Conservation (phyloP, 352 stramenopile genomes). For the Globisporangium carolinianum region DNA sequence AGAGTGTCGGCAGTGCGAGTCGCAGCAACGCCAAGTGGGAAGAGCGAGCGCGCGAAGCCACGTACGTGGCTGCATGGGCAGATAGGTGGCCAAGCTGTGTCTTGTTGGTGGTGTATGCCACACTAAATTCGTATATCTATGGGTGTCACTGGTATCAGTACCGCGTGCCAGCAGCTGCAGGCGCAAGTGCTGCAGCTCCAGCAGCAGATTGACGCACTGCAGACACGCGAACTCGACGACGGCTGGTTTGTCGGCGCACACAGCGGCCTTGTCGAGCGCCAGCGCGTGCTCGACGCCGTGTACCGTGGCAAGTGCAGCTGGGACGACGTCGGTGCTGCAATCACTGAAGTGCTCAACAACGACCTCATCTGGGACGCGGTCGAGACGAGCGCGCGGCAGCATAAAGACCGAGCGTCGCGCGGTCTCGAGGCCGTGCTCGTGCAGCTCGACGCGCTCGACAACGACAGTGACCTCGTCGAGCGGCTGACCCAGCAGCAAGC, state of each 20-base stretch:
- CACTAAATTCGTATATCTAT: constrained; percentile 1
- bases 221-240: constrained; percentile 15
- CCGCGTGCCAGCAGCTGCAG: constrained; percentile 40
- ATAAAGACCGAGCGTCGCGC: constrained; percentile 29
- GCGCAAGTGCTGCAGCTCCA: constrained; percentile 36
- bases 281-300: constrained; percentile 51
- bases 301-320: constrained; percentile 45
- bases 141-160: constrained; percentile 2
- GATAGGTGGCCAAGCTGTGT: too few relatives aligned
- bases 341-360: constrained; percentile 59
- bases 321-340: constrained; percentile 41
- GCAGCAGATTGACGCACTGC: constrained; percentile 29
- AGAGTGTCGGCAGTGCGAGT: background rate
- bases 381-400: constrained; percentile 29
- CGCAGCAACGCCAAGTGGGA: constrained; percentile 52
- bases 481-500: background rate
- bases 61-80: constrained; percentile 11
- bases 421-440: constrained; percentile 41
- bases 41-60: constrained; percentile 39
- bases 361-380: constrained; percentile 55
- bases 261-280: constrained; percentile 32
- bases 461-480: constrained; percentile 3
- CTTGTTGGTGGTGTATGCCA: background rate
- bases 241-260: constrained; percentile 39
- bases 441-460: constrained; percentile 21